phyloP scores from a whole-genome alignment of 176 grass and related monocot genomes.

The Alopecurus myosuroides region DNA sequence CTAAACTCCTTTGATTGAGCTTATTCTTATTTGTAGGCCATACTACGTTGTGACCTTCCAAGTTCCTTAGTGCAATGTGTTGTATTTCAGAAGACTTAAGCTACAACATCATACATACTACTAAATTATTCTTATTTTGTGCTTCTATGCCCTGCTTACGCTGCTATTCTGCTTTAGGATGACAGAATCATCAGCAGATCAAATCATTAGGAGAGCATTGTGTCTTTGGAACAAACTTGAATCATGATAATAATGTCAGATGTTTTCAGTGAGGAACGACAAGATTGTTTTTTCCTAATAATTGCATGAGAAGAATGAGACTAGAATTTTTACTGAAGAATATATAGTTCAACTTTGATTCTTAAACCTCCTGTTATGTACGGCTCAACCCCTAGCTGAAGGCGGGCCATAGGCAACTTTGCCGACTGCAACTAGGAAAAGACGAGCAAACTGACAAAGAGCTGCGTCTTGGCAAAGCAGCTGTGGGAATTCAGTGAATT shows the following conservation, averaged over 20 bases:
- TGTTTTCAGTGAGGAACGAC: not conserved
- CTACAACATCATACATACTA: not conserved
- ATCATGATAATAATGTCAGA: slow-evolving; percentile 26
- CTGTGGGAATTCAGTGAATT: too few relatives aligned
- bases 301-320: slow-evolving; percentile 8
- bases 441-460: too few relatives aligned
- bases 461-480: too few relatives aligned
- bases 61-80: slow-evolving; percentile 83
- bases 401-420: too few relatives aligned
- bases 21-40: slow-evolving; percentile 48
- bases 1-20: slow-evolving; percentile 6
- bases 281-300: not conserved
- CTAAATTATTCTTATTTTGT: not conserved
- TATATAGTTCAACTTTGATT: too few relatives aligned
- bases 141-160: not conserved
- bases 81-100: slow-evolving; percentile 43
- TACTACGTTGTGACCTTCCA: slow-evolving; percentile 75
- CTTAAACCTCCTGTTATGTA: too few relatives aligned
- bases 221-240: slow-evolving; percentile 72
- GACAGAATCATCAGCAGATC: slow-evolving; percentile 67
- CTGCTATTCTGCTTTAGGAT: slow-evolving; percentile 44
- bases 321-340: too few relatives aligned
- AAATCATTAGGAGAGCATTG: slow-evolving; percentile 64
- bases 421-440: too few relatives aligned
- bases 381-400: too few relatives aligned